Base-by-base conservation (phyloP, 2,329 filamentous ascomycete species). In the Pseudopyricularia javanii region DNA sequence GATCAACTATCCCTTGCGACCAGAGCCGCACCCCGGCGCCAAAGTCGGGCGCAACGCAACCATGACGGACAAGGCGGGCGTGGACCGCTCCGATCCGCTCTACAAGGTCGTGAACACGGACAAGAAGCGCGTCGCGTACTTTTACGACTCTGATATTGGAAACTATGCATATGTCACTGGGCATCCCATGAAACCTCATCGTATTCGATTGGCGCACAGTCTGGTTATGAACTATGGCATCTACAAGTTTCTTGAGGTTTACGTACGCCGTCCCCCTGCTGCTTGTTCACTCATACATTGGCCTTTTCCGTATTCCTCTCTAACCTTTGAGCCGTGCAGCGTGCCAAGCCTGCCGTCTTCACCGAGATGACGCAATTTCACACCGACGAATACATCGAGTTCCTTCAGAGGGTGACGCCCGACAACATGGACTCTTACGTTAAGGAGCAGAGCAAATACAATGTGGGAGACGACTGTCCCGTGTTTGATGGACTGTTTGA, bases 141-240 rank as follows among this genome's bases (percentile, higher is more conserved):
- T 97, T 70, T 97, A 97, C 77, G 91, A 97, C 66, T 94, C 88
- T 3, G 91, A 97, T 71, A 93, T 97, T 65, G 91, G 91, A 59
- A 97, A 97, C 70, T 97, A 96, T 74, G 91, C 91, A 66, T 97
- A 97, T 65, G 89, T 95, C 54, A 90, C 89, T 57, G 90, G 89
- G 20, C 93, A 98, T 74, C 93, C 93, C 43, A 98, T 98, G 93
- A 98, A 98, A 70, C 93, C 93, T 57, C 95, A 95, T 79, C 86
- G 93, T 22, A 85, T 98, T 62, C 89, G 91, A 20, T 73, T 98
- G 59, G 94, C 93, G 50, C 95, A 98, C 68, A 93, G 94, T 63
- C 78, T 98, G 60, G 90, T 98, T 53, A 86, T 97, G 76, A 90
- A 93, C 55, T 97, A 97, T 72, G 89, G 91, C 56, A 81, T 97